Percentiles rank a stretch among this genome's conserved stretches.
These are phyloP conservation scores for Strigomonas galati DNA, from an alignment of 208 protist genomes.

Conservation along the genomic window DNA sequence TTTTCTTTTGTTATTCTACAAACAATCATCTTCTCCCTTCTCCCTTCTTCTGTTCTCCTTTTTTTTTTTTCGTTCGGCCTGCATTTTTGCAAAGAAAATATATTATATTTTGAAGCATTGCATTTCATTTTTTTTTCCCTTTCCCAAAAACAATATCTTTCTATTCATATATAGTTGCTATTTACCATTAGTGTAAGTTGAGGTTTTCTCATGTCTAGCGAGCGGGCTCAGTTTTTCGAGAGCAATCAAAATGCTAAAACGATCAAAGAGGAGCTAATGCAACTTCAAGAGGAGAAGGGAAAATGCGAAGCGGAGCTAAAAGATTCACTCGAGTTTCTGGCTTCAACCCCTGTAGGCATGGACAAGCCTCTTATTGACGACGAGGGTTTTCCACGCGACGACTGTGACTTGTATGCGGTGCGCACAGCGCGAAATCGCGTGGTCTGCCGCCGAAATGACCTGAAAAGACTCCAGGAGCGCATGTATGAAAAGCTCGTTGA, in stretches of 20 bases:
- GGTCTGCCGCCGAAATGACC: conserved; percentile 59
- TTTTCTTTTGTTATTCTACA: too few species aligned
- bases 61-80: background rate
- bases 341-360: conserved; percentile 61
- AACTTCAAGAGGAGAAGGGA: conserved; percentile 35
- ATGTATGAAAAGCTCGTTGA: conserved; percentile 57
- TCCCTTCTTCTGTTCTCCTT: background rate
- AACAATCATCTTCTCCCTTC: too few species aligned
- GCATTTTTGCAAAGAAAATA: too few species aligned
- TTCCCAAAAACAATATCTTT: too few species aligned
- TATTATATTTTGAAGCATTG: too few species aligned
- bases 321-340: conserved; percentile 61
- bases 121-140: too few species aligned
- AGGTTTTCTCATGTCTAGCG: conserved; percentile 11
- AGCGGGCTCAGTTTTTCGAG: background rate
- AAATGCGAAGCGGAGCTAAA: conserved; percentile 33
- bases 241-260: conserved; percentile 9
- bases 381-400: conserved; percentile 74
- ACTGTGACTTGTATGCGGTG: conserved; percentile 88
- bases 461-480: conserved; percentile 37
- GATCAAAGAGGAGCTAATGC: conserved; percentile 30
- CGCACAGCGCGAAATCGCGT: conserved; percentile 66
- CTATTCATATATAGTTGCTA: too few species aligned
- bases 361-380: conserved; percentile 57
- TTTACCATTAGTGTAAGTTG: too few species aligned